These are phyloP conservation scores for Hansenula sp. DNA, from an alignment of 1,139 yeast species.

Conservation along the genomic window DNA sequence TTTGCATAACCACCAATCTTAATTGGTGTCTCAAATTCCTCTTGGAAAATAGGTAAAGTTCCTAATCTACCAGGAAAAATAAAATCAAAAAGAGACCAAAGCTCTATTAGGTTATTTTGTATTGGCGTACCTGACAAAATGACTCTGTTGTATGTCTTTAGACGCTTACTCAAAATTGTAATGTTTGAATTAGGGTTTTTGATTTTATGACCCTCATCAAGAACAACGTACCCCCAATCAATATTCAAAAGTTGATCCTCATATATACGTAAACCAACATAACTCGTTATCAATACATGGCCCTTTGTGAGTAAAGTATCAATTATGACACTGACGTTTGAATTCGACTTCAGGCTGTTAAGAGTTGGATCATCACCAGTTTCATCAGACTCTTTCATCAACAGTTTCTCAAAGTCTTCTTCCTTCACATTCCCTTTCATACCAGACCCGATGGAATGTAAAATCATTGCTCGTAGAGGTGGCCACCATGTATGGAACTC, in stretches of 20 bases:
- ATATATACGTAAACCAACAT: constrained; percentile 83
- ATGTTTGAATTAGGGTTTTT: constrained; percentile 92
- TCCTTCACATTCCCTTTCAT: constrained; percentile 48
- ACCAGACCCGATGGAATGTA: constrained; percentile 92
- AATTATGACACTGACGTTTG: constrained; percentile 25
- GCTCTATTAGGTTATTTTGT: constrained; percentile 83
- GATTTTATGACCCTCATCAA: constrained; percentile 96
- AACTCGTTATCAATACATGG: constrained; percentile 85
- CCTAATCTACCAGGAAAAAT: constrained; percentile 93
- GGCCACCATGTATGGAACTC: constrained; percentile 99
- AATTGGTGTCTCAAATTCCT: constrained; percentile 87
- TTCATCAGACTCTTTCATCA: constrained; percentile 44
- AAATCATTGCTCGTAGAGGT: constrained; percentile 75
- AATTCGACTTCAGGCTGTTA: constrained; percentile 23
- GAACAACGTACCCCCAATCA: constrained; percentile 84
- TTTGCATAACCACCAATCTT: constrained; percentile 98
- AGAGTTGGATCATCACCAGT: constrained; percentile 27
- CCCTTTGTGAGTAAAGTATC: constrained; percentile 44
- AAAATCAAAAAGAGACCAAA: constrained; percentile 95
- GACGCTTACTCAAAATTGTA: constrained; percentile 76
- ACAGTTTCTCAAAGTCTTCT: constrained; percentile 43
- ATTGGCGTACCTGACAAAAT: constrained; percentile 95
- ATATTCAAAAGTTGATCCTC: constrained; percentile 61
- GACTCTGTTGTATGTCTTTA: constrained; percentile 76
- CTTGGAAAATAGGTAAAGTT: constrained; percentile 90